phyloP scores from a whole-genome alignment of 1,139 yeast species.

The Geotrichum aggregatum region DNA sequence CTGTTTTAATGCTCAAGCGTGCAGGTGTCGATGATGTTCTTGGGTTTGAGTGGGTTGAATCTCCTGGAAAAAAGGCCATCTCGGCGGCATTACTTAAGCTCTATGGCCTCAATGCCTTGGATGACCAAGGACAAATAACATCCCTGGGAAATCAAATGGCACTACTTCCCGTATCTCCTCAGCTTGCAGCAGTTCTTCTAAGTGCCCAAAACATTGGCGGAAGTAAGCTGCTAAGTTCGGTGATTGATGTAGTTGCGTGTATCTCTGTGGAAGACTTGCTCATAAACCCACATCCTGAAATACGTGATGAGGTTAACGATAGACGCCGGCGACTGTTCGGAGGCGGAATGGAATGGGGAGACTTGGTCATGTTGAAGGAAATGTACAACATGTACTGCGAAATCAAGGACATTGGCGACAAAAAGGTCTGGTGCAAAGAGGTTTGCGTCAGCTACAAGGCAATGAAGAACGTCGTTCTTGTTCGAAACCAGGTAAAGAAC shows the following conservation, averaged over 20 bases:
- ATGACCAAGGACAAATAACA: constrained; percentile 73
- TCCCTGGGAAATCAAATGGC: constrained; percentile 79
- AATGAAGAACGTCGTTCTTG: constrained; percentile 68
- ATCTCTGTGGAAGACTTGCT: constrained; percentile 86
- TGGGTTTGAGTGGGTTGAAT: constrained; percentile 88
- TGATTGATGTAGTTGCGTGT: constrained; percentile 86
- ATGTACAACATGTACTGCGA: constrained; percentile 58
- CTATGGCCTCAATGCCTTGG: constrained; percentile 73
- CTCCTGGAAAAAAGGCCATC: constrained; percentile 77
- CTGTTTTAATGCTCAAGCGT: constrained; percentile 75
- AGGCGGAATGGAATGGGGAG: constrained; percentile 71
- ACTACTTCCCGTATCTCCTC: constrained; percentile 83
- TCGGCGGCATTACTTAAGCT: constrained; percentile 73
- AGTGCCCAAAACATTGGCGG: constrained; percentile 60
- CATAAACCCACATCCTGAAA: constrained; percentile 72
- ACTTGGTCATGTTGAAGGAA: constrained; percentile 77
- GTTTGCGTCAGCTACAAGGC: constrained; percentile 74
- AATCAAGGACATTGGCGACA: constrained; percentile 43
- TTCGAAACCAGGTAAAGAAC: constrained; percentile 67
- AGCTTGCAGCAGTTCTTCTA: constrained; percentile 79
- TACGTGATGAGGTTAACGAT: constrained; percentile 72
- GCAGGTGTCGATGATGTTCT: constrained; percentile 79
- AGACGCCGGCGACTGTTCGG: constrained; percentile 50
- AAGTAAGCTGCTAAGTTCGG: constrained; percentile 46
- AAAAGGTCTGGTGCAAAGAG: constrained; percentile 78